Evolutionary conservation across 148 eudicot genomes (phyloP), one percentile per base, ranked within the genome.

Genomic region (Beta vulgaris): DNA sequence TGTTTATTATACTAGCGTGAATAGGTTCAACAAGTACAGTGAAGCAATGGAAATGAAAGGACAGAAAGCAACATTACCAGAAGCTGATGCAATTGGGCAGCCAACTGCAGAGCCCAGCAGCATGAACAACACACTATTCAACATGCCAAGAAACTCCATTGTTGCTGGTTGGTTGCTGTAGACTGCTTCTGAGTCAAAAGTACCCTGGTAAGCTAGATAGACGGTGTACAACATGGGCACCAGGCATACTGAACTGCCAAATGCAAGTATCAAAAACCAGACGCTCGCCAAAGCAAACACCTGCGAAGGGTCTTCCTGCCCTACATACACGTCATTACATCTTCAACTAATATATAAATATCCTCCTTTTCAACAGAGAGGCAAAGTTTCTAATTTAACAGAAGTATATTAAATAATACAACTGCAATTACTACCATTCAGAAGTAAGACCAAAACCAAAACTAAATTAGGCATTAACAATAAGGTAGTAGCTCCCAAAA

Each of bases 301-400:
- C 90, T 91, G 98, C 59, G 96, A 86, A 82, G 88, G 97, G 79
- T 94, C 98, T 87, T 90, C 98, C 98, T 94, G 98, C 98, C 98
- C 98, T 94, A 94, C 97, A 90, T 83, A 79, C 88, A 91, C 15
- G 91, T 86, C 85, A 90, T 76, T 85, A 78, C 79, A 71, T 86
- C 77, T 85, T 91, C 86, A 88, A 84, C 71, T 44, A 75, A 66
- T 57, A 72, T 62, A 77, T 25, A 76, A 60, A 34, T 53, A 78
- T 73, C 23, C 54, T 26, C 62, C 23, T 31, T 32, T 54, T 39
- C 23, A 59, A 31, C 48, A 44, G 5, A 25, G 46, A 72, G 12
- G 46, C 35, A 28, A 15, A 2, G 0, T 31, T 51, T 13, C n/a
- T 19, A 8, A 43, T 4, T 5, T 59, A 29, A 21, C 73, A 70